Percentiles rank a stretch among this genome's conserved stretches.
Evolutionary conservation across 1,139 yeast species (phyloP).

Genomic region (Diutina ranongensis): DNA sequence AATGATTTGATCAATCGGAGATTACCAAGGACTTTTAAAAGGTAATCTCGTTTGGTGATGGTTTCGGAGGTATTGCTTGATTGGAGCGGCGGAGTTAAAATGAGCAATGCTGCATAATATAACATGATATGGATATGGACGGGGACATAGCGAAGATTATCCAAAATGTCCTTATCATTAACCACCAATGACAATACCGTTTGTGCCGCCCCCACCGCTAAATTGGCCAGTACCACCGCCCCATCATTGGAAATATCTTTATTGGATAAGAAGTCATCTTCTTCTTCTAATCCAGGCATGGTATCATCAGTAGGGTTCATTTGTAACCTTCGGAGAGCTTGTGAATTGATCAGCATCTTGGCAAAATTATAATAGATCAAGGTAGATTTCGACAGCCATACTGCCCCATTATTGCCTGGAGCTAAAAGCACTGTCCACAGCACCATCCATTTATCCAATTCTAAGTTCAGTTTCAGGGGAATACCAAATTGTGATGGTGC

Average conservation of each 20-base stretch:
- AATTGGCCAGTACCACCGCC: conserved; percentile 25
- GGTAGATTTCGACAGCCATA: conserved; percentile 65
- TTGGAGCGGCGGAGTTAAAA: conserved; percentile 35
- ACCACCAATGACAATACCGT: conserved; percentile 50
- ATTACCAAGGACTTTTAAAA: conserved; percentile 16
- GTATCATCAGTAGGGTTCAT: conserved; percentile 17
- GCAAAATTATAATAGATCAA: conserved; percentile 65
- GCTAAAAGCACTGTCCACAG: conserved; percentile 65
- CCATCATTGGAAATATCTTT: conserved; percentile 27
- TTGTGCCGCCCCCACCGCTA: conserved; percentile 54
- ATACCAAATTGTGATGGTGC: conserved; percentile 54
- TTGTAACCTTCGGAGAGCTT: conserved; percentile 38
- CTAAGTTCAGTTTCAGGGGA: conserved; percentile 57
- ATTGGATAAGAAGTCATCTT: conserved; percentile 25
- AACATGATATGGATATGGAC: conserved; percentile 63
- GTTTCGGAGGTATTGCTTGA: conserved; percentile 7
- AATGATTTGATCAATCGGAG: conserved; percentile 26
- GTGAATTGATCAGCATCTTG: conserved; percentile 59
- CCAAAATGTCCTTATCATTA: conserved; percentile 46
- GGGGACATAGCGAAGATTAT: conserved; percentile 52
- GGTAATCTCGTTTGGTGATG: conserved; percentile 13
- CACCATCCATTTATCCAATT: conserved; percentile 70
- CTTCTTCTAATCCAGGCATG: conserved; percentile 12
- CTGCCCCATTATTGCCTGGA: conserved; percentile 46
- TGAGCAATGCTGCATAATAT: conserved; percentile 51